A percentile compares a stretch with the other conserved stretches of the same genome.
phyloP scores from a whole-genome alignment of 2,329 filamentous ascomycete species.

The Ophiostoma montium region DNA sequence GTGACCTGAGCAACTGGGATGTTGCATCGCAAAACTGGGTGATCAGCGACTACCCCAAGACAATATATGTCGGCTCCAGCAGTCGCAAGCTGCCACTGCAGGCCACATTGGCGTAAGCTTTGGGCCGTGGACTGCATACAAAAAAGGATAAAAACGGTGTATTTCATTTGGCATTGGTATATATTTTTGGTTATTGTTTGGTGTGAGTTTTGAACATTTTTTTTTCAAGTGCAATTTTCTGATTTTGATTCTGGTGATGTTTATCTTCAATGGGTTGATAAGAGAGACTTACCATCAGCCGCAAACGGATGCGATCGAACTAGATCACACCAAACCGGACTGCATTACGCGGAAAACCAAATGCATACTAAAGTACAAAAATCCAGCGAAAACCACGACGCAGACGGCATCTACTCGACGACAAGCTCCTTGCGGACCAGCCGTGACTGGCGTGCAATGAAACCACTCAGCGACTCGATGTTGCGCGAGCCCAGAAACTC shows the following conservation, averaged over 20 bases:
- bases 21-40: conserved; percentile 71
- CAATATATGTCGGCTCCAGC: conserved; percentile 38
- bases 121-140: no score
- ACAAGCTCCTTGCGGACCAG: conserved; percentile 10
- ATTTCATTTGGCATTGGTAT: no score
- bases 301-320: no score
- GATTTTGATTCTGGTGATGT: no score
- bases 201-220: no score
- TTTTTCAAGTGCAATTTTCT: not conserved
- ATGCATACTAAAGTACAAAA: not conserved
- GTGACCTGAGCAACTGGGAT: conserved; percentile 85
- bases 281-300: no score
- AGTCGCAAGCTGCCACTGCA: conserved; percentile 38
- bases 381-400: not conserved
- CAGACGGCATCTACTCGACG: not conserved
- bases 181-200: not conserved
- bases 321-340: no score
- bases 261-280: no score
- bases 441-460: conserved; percentile 11
- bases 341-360: not conserved
- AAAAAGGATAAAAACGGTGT: no score
- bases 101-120: conserved; percentile 15
- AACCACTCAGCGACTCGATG: conserved; percentile 7
- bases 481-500: conserved; percentile 12
- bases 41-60: conserved; percentile 36